These are phyloP conservation scores for Diplodia corticola DNA, from an alignment of 2,329 filamentous ascomycete species.

Conservation along the genomic window DNA sequence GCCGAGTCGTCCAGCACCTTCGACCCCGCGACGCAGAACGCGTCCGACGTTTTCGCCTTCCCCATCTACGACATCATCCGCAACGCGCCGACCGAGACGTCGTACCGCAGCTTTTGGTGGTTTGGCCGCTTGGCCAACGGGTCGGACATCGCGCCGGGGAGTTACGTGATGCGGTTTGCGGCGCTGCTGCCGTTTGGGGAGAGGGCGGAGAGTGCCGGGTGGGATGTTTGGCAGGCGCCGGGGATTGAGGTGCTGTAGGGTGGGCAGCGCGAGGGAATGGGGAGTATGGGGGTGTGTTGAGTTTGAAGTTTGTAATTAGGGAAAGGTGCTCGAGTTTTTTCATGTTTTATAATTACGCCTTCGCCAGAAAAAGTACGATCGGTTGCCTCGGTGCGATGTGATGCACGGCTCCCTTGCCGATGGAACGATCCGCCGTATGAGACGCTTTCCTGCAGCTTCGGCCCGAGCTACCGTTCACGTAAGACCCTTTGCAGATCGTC, in stretches of 20 bases:
- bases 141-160: conserved; percentile 30
- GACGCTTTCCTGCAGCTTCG: not conserved
- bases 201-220: conserved; percentile 25
- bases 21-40: conserved; percentile 28
- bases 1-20: conserved; percentile 24
- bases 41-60: conserved; percentile 30
- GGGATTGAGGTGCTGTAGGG: not conserved
- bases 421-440: not conserved
- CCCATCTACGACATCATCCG: conserved; percentile 28
- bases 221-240: conserved; percentile 31
- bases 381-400: not conserved
- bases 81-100: conserved; percentile 4
- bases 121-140: conserved; percentile 34
- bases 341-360: too few relatives aligned
- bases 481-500: not conserved
- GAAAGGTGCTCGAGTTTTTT: too few relatives aligned
- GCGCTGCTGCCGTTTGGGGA: conserved; percentile 33
- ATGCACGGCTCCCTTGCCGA: not conserved
- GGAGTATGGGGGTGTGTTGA: not conserved
- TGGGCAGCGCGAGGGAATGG: too few relatives aligned
- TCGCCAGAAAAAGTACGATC: not conserved
- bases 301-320: too few relatives aligned
- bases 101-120: conserved; percentile 29
- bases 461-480: not conserved
- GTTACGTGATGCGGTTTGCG: conserved; percentile 31